Conservation (phyloP, 495 filamentous ascomycete species). For the Annulohypoxylon moriforme region DNA sequence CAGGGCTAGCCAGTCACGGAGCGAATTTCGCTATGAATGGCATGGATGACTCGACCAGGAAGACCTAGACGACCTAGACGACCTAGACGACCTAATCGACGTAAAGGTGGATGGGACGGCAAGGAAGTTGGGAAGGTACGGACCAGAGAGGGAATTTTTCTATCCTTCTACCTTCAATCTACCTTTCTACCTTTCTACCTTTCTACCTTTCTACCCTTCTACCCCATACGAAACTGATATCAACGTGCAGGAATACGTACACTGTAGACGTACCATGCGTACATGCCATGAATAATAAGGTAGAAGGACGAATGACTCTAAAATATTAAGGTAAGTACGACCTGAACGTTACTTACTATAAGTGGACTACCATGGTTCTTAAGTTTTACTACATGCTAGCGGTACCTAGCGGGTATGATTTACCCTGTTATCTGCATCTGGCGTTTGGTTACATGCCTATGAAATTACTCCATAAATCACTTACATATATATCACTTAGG, state of each 20-base stretch:
- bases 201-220: constrained; percentile 2
- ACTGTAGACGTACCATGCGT: no score
- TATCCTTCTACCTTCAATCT: constrained; percentile 6
- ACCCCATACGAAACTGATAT: neutral
- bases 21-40: constrained; percentile 12
- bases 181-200: neutral
- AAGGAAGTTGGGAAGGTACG: constrained; percentile 10
- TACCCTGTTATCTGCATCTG: constrained; percentile 20
- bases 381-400: neutral
- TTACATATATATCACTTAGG: constrained; percentile 15
- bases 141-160: constrained; percentile 1
- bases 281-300: constrained; percentile 2
- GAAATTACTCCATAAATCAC: constrained; percentile 19
- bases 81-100: constrained; percentile 7
- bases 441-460: constrained; percentile 13
- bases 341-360: constrained; percentile 11
- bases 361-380: neutral
- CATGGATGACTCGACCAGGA: constrained; percentile 41
- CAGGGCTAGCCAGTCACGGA: constrained; percentile 44
- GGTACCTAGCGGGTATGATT: constrained; percentile 3
- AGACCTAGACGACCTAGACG: constrained; percentile 7
- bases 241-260: neutral
- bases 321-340: constrained; percentile 20
- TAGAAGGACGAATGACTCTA: constrained; percentile 4
- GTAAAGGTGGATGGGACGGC: constrained; percentile 22